A percentile compares a stretch with the other conserved stretches of the same genome.
These are phyloP conservation scores for Nakaseomyces kungkrabaensis DNA, from an alignment of 1,139 yeast genomes.

Conservation along the genomic window DNA sequence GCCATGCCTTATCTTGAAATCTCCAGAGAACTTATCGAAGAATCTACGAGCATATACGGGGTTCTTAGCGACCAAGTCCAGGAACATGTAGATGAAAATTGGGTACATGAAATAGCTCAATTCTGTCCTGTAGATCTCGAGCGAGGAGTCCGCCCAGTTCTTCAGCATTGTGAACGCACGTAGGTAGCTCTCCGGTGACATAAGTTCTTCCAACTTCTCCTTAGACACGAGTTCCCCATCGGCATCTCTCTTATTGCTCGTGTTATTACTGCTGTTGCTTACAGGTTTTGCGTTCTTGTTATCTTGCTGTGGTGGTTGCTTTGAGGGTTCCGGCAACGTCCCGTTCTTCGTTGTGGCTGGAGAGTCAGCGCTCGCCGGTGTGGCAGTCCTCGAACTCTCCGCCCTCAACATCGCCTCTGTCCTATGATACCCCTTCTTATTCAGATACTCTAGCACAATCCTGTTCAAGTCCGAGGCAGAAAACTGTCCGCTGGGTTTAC, in stretches of 20 bases:
- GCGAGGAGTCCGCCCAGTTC: slow-evolving; percentile 84
- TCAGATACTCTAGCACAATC: slow-evolving; percentile 83
- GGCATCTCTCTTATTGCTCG: slow-evolving; percentile 29
- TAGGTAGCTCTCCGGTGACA: slow-evolving; percentile 61
- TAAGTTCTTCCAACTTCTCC: slow-evolving; percentile 16
- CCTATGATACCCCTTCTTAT: slow-evolving; percentile 85
- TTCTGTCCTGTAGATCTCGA: slow-evolving; percentile 89
- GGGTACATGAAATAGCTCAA: slow-evolving; percentile 78
- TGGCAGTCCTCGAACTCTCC: slow-evolving; percentile 69
- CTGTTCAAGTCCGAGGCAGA: slow-evolving; percentile 77
- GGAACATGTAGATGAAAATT: slow-evolving; percentile 75
- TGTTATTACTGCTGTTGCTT: slow-evolving; percentile 25
- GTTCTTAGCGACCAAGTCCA: slow-evolving; percentile 64
- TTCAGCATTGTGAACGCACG: slow-evolving; percentile 73
- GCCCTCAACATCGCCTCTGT: slow-evolving; percentile 91
- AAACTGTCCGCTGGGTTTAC: slow-evolving; percentile 26
- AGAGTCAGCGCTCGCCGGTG: slow-evolving; percentile 37
- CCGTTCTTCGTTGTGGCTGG: slow-evolving; percentile 29
- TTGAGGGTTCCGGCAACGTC: slow-evolving; percentile 27
- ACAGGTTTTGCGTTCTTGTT: slow-evolving; percentile 27
- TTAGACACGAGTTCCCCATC: slow-evolving; percentile 32
- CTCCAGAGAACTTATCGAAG: slow-evolving; percentile 63
- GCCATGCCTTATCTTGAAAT: slow-evolving; percentile 69
- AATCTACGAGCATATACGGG: slow-evolving; percentile 58
- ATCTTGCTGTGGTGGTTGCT: slow-evolving; percentile 28